Base-by-base conservation (phyloP, 2,329 filamentous ascomycete genomes). In the Trichoderma sp. region DNA sequence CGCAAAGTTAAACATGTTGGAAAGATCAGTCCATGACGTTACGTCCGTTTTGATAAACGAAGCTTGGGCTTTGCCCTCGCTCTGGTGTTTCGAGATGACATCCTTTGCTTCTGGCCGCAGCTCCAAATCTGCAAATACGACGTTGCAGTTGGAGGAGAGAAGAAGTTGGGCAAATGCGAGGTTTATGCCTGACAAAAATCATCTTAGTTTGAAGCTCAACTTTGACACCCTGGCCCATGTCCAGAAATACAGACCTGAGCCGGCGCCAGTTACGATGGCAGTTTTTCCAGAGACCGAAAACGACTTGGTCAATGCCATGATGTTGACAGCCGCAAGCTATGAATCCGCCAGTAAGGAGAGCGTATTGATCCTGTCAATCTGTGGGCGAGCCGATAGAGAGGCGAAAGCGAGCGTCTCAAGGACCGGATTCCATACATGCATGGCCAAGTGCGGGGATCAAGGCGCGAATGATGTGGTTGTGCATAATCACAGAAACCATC, bases 141-240 rank as follows among this genome's bases (percentile, higher is more conserved):
- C 68, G 7, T 63, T 68, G 68, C 68, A 70, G n/a, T 66, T 46
- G 13, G 43, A 56, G 52, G 72, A 72, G 0, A 85, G 76, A 2
- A 85, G 78, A 0, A 84, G 76, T 24, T 78, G 72, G 5, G 82
- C 81, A 54, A 85, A 84, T 3, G 75, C 75, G 11, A 84, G 74
- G 68, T 82, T 82, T 69, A 84, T 84, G 6, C 81, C 80, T 81
- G 4, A 26, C 4, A 7, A 1, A 10, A 39, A n/a, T 68, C n/a
- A 49, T 28, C n/a, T 66, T 51, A 55, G 59, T 37, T 4, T 39
- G 28, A 52, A 18, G 21, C 16, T 18, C 24, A 8, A n/a, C 7
- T 37, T 26, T 1, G 6, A 5, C 21, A 16, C 37, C 4, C 4
- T 5, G 32, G 32, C 32, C 34, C 11, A 14, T 16, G 16, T 26